Base-by-base conservation (phyloP, 371 early-diverging fungal genomes). In the Capillidium heterosporum region DNA sequence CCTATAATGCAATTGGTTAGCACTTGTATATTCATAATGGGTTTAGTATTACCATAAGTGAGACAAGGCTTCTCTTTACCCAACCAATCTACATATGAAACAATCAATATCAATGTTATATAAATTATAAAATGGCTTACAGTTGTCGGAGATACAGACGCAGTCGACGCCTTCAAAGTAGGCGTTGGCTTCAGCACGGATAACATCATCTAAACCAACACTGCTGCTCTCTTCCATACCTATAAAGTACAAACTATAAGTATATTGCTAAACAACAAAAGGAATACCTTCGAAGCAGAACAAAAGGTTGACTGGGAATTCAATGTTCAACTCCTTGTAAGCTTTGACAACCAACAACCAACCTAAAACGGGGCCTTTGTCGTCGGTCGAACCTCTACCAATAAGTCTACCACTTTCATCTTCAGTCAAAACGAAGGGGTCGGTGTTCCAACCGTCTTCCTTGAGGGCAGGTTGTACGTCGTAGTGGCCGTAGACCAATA, bases 281-380 rank as follows among this genome's bases (percentile, higher is more conserved):
- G 83, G 85, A 89, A 85, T 90, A 67, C 95, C 97, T 74, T 96
- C 97, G 63, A 94, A 89, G 75, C 92, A 91, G 69, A 92, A 85
- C 72, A 84, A 82, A 60, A 96, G 63, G 74, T 93, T 93, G 55
- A 92, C 90, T 0, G 95, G 96, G 56, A 94, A 60, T 52, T 93
- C 92, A 21, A 90, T 51, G 21, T 89, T 90, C 5, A 87, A 72
- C 59, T 81, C 76, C 72, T 90, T 84, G 77, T 91, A 89, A 21
- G 92, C 88, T 68, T 93, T 91, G 35, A 89, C 84, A 28, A 84
- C 89, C 67, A 89, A 88, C 54, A 96, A 74, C 97, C 97, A 96
- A 10, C 85, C 88, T 53, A 90, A 73, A 4, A 92, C 76, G 48
- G 95, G 95, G 21, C 90, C 94, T 73, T 96, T 96, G 76, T 96